Percentiles rank a stretch among this genome's conserved stretches.
These are phyloP conservation scores for Acaromyces ingoldii DNA, from an alignment of 1,284 basidiomycete species.

Conservation along the genomic window DNA sequence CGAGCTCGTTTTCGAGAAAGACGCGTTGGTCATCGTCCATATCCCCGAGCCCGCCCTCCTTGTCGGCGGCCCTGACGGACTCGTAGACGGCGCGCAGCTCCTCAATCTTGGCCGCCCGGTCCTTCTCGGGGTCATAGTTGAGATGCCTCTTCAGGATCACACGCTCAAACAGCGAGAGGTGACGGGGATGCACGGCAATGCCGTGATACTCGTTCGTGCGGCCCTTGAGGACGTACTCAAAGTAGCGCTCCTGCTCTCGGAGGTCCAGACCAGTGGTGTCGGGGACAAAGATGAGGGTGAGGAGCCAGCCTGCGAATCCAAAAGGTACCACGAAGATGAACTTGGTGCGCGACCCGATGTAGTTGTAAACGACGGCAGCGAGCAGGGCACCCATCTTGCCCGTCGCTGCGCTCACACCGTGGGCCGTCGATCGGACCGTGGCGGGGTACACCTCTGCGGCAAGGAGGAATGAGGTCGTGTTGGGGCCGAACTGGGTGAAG, in stretches of 20 bases:
- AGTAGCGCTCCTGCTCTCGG: conserved; percentile 59
- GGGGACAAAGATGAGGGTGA: conserved; percentile 55
- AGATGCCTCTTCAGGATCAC: conserved; percentile 56
- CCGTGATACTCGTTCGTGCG: conserved; percentile 57
- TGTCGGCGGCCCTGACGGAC: conserved; percentile 9
- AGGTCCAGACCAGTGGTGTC: conserved; percentile 60
- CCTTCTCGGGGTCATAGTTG: conserved; percentile 57
- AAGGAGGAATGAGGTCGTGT: conserved; percentile 53
- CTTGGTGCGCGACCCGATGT: conserved; percentile 26
- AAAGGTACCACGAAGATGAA: conserved; percentile 42
- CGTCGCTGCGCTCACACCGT: conserved; percentile 51
- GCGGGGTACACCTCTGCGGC: conserved; percentile 51
- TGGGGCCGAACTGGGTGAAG: conserved; percentile 59
- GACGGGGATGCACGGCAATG: conserved; percentile 58
- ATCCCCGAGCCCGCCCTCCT: conserved; percentile 11
- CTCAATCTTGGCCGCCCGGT: conserved; percentile 55
- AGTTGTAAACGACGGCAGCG: conserved; percentile 53
- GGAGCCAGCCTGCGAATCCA: conserved; percentile 55
- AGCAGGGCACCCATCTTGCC: conserved; percentile 53
- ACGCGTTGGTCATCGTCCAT: conserved; percentile 31
- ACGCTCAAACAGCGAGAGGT: conserved; percentile 56
- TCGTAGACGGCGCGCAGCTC: conserved; percentile 56
- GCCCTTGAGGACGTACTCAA: conserved; percentile 57
- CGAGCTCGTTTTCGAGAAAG: conserved; percentile 35
- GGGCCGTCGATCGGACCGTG: conserved; percentile 51